Evolutionary conservation across 768 basidiomycete species (phyloP), one percentile per base, ranked within the genome.

Genomic region (Lentinula lateritia): DNA sequence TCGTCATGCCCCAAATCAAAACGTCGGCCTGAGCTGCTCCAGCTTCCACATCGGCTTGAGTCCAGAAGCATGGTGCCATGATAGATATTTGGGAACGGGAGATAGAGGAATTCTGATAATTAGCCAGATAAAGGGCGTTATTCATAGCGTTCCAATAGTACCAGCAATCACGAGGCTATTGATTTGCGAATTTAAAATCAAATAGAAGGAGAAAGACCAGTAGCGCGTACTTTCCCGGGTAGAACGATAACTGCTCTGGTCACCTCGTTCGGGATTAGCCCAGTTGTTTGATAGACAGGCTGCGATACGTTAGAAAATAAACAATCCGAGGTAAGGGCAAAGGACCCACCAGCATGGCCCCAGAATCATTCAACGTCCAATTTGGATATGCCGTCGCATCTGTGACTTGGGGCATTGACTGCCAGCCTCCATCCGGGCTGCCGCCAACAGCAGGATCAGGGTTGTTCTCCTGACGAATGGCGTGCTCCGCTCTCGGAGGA

Each of bases 111-210:
- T 58, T 56, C 9, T 50, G 45, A n/a, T 48, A 36, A 4, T 34
- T 50, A 42, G 61, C 61, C 6, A 50, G 10, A 34, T 52, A 38
- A 10, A 62, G 61, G 16, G 56, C 46, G 36, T 62, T 58, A n/a
- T 62, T 62, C 20, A 62, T 45, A 20, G 56, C 41, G 46, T 50
- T 58, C 56, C 55, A 62, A 43, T 62, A 63, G 42, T 60, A 60
- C 62, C 62, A 63, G 52, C 58, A 60, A 42, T 63, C 62, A 2
- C 62, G 58, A 36, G 58, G 58, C 62, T 63, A 50, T 45, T 13
- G 2, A 45, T 28, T 20, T 28, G 28, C 28, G 28, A 28, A 28
- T 2, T 18, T 3, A 50, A 28, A 18, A 50, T 32, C 10, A 8
- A 38, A 28, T 16, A 18, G 16, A 15, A 46, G n/a, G 35, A 38